Evolutionary conservation across 352 stramenopile species (phyloP).

Genomic region (Pythium coloratum): DNA sequence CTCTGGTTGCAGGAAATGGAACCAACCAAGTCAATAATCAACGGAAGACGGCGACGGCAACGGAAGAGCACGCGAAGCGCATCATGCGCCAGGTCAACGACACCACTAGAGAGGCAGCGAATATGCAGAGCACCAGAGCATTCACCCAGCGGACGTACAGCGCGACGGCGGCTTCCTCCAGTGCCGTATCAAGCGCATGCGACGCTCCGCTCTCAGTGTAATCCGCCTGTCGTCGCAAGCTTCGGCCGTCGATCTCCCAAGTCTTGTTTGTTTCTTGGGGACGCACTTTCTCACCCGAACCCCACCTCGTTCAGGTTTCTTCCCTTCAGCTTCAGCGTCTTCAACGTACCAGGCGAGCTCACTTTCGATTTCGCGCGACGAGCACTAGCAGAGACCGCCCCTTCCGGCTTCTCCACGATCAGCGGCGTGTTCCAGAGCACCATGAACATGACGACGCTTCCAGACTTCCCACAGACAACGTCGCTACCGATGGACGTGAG

Average conservation of each 20-base stretch:
- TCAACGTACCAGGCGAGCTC: background rate
- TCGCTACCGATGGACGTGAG: background rate
- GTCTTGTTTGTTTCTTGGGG: background rate
- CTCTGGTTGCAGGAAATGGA: background rate
- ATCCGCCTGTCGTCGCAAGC: background rate
- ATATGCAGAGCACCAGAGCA: background rate
- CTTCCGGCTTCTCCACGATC: background rate
- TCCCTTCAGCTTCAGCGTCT: background rate
- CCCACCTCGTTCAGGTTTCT: background rate
- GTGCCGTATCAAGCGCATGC: background rate
- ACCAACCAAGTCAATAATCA: background rate
- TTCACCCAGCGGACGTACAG: background rate
- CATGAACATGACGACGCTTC: background rate
- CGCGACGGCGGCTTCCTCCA: background rate
- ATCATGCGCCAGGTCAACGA: background rate
- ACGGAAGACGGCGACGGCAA: background rate
- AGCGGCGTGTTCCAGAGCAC: background rate
- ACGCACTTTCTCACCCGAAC: conserved; percentile 14
- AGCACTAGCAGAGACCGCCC: background rate
- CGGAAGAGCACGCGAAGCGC: background rate
- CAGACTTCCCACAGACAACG: background rate
- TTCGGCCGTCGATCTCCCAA: background rate
- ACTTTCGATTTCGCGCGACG: conserved; percentile 4
- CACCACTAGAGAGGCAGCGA: background rate
- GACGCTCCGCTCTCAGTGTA: background rate